Conservation (phyloP, 129 eudicot genomes). For the Chrysanthemum seticuspe region DNA sequence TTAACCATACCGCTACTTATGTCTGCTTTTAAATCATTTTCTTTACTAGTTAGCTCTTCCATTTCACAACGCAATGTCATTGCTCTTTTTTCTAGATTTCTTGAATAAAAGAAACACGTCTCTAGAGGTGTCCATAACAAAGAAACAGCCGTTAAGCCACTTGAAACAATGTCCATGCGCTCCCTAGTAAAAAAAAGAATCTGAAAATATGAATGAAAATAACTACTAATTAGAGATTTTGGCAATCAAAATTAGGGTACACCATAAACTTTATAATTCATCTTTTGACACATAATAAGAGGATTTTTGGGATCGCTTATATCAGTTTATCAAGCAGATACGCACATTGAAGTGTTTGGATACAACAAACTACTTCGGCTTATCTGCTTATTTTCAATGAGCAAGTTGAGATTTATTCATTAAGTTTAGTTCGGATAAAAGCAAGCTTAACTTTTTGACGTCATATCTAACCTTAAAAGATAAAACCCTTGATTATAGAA, state of each 20-base stretch:
- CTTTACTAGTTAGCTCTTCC: slow-evolving; percentile 31
- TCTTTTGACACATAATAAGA: no score
- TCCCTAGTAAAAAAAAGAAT: slow-evolving; percentile 22
- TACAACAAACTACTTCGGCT: no score
- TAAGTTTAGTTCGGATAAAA: no score
- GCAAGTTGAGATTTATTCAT: no score
- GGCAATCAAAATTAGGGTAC: not conserved
- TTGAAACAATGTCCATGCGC: slow-evolving; percentile 39
- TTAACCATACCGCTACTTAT: slow-evolving; percentile 21
- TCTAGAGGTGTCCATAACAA: slow-evolving; percentile 36
- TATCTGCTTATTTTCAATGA: no score
- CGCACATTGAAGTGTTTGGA: no score
- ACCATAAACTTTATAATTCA: no score
- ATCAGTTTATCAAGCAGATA: no score
- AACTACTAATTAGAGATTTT: slow-evolving; percentile 1
- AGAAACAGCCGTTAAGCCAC: slow-evolving; percentile 29
- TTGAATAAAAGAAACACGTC: slow-evolving; percentile 24
- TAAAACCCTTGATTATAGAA: no score
- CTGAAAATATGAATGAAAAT: slow-evolving; percentile 3
- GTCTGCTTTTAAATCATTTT: slow-evolving; percentile 33
- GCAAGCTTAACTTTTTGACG: no score
- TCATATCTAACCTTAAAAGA: no score
- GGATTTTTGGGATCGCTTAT: no score
- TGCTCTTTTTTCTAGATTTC: slow-evolving; percentile 20
- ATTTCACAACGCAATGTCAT: slow-evolving; percentile 22